Evolutionary conservation across 495 filamentous ascomycete genomes (phyloP), one percentile per base, ranked within the genome.

Genomic region (Stereocaulon alpinum): DNA sequence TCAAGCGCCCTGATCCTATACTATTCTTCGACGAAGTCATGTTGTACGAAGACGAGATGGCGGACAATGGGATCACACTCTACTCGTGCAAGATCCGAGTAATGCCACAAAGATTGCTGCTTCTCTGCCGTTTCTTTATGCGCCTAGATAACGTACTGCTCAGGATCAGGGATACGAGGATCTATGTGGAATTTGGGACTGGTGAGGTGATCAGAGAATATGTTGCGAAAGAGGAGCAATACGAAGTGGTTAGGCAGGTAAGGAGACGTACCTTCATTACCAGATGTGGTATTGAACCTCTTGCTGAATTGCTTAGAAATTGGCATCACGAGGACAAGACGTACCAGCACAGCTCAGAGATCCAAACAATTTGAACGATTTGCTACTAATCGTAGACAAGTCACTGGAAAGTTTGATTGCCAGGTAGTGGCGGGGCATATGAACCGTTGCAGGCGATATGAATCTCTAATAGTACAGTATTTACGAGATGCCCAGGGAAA

Each of bases 41-140:
- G 61, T 78, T 97, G 30, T 98, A 97, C 69, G 93, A 97, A 74
- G 91, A 94, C 71, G 93, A 98, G 73, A 81, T 98, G 57, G 93
- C 95, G 43, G 93, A 98, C 69, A 98, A 98, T 70, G 93, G 93
- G 29, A 92, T 96, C 61, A 83, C 89, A 6, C 79, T 95, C 70
- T 70, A 94, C 12, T 91, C 83, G 27, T 86, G 86, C 73, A 97
- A 97, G 75, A 73, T 96, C 48, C 78, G 93, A 50, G 93, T 96
- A 50, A 96, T 96, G 88, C 88, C 88, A 37, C 80, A 82, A 58
- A 76, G 93, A 45, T 80, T 97, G 67, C 78, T 98, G 55, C 76
- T 97, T 41, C 78, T 98, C 11, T 82, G 80, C 49, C 77, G 94
- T n/a, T 86, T 95, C 70, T 98, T 94, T 74, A 87, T 98, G 84